Evolutionary conservation across 352 stramenopile species (phyloP).

Genomic region (Thraustochytrium striatum): DNA sequence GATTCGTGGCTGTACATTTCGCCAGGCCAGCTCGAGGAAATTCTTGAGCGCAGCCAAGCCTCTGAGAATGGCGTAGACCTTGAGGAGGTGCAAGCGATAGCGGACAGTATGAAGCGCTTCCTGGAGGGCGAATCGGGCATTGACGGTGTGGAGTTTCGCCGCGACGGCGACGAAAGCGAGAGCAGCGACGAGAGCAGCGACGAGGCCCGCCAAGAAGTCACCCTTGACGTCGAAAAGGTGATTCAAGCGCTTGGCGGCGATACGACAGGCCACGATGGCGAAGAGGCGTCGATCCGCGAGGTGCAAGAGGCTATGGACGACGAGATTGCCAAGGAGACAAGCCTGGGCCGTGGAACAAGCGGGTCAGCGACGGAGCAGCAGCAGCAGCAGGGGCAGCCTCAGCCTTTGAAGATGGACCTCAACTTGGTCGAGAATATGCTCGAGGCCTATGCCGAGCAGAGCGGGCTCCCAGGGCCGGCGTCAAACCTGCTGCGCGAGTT

Average conservation of each 20-base stretch:
- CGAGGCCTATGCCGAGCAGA: constrained; percentile 52
- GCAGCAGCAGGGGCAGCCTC: too few relatives aligned
- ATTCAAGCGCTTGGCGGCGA: too few relatives aligned
- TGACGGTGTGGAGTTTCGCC: constrained; percentile 25
- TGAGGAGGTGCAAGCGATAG: background rate
- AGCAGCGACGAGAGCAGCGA: background rate
- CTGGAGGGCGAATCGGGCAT: constrained; percentile 8
- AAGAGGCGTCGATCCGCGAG: too few relatives aligned
- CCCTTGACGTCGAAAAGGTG: background rate
- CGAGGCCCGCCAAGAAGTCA: background rate
- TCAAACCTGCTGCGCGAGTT: constrained; percentile 56
- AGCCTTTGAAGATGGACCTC: constrained; percentile 56
- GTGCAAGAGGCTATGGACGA: too few relatives aligned
- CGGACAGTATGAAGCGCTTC: background rate
- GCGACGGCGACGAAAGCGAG: too few relatives aligned
- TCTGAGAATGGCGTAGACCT: too few relatives aligned
- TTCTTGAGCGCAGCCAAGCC: background rate
- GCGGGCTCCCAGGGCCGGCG: constrained; percentile 51
- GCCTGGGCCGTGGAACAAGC: too few relatives aligned
- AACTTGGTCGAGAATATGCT: constrained; percentile 57
- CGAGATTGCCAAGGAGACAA: too few relatives aligned
- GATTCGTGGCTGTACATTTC: background rate
- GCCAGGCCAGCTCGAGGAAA: background rate
- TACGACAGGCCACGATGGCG: too few relatives aligned
- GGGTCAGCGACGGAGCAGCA: too few relatives aligned